Conservation (phyloP, 441 rosid species). For the Euphorbia neoarborescens region DNA sequence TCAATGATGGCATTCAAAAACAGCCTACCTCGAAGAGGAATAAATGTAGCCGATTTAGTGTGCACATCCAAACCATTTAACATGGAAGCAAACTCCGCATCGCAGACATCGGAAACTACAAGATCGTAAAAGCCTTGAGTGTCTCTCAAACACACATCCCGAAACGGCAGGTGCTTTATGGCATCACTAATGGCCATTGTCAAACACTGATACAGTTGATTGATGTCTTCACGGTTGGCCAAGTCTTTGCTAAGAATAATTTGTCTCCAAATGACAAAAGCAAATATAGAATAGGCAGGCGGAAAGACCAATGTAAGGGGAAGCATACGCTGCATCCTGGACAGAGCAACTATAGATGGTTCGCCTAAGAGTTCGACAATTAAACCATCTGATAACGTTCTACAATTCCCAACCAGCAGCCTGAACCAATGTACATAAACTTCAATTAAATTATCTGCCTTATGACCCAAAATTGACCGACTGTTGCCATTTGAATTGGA, state of each 20-base stretch:
- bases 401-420: constrained; percentile 83
- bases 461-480: constrained; percentile 51
- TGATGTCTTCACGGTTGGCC: constrained; percentile 64
- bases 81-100: constrained; percentile 76
- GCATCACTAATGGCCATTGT: constrained; percentile 68
- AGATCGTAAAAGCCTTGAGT: constrained; percentile 77
- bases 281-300: constrained; percentile 81
- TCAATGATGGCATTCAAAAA: constrained; percentile 83
- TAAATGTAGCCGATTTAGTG: constrained; percentile 57
- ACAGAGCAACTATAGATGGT: constrained; percentile 72
- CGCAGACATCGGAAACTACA: constrained; percentile 69
- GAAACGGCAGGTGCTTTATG: constrained; percentile 73
- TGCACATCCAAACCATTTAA: constrained; percentile 64
- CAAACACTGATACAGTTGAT: constrained; percentile 68
- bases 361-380: constrained; percentile 87
- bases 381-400: constrained; percentile 78
- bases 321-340: constrained; percentile 90
- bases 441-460: constrained; percentile 63
- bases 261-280: constrained; percentile 76
- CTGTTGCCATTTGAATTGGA: constrained; percentile 78
- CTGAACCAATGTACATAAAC: constrained; percentile 90
- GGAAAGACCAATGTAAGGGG: constrained; percentile 86
- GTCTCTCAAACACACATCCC: constrained; percentile 91
- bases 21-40: constrained; percentile 90
- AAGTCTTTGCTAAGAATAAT: constrained; percentile 47